A percentile compares a stretch with the other conserved stretches of the same genome.
Conservation (phyloP, 2,329 filamentous ascomycete species). For the Aureobasidium sp. region DNA sequence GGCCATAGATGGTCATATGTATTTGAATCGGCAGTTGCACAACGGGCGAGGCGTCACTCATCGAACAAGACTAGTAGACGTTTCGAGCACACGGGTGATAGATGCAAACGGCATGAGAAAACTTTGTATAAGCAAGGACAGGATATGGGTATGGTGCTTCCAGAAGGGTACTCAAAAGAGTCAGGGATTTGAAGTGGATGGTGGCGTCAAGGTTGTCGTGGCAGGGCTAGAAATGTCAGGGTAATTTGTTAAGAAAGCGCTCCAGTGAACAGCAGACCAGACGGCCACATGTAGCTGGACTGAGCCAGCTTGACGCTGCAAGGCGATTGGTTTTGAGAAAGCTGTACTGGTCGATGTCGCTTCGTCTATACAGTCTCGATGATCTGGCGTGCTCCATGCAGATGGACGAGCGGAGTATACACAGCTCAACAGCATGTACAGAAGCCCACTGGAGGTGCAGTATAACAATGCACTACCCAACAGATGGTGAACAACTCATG, state of each 20-base stretch:
- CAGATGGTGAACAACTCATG: not conserved
- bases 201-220: conserved; percentile 49
- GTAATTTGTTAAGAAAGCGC: conserved; percentile 62
- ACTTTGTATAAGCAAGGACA: not conserved
- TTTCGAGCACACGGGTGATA: conserved; percentile 1
- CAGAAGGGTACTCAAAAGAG: not conserved
- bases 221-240: conserved; percentile 58
- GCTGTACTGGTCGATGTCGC: not conserved
- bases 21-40: conserved; percentile 1
- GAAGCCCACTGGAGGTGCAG: not conserved
- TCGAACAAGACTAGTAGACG: conserved; percentile 7
- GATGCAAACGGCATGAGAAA: not conserved
- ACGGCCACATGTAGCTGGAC: not conserved
- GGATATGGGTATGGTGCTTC: not conserved
- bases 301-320: not conserved
- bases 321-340: not conserved
- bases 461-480: not conserved
- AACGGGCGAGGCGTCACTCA: conserved; percentile 6
- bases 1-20: not conserved
- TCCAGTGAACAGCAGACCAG: not conserved
- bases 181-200: not conserved
- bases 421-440: not conserved
- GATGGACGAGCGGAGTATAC: not conserved
- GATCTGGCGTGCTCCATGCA: not conserved
- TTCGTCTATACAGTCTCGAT: not conserved